These are phyloP conservation scores for Trametes maxima DNA, from an alignment of 768 basidiomycete genomes.

Conservation along the genomic window DNA sequence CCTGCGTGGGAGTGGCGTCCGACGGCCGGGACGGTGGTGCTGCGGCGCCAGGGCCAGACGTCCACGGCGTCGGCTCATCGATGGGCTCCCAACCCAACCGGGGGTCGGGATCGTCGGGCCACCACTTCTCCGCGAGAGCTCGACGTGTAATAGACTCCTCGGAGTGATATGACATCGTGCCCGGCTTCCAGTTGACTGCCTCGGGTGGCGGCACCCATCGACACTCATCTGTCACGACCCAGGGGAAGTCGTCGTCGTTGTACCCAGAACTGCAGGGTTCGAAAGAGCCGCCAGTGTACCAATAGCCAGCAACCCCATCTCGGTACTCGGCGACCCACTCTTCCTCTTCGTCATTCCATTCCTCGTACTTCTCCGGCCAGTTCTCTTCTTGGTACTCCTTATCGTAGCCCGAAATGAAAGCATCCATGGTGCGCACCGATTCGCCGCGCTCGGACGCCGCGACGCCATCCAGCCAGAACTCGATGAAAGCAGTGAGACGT, in stretches of 20 bases:
- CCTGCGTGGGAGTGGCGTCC: not conserved
- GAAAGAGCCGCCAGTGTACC: constrained; percentile 12
- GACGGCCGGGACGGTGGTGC: not conserved
- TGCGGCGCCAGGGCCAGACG: not conserved
- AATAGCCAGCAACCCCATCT: constrained; percentile 1
- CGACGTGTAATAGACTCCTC: not conserved
- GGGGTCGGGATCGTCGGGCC: constrained; percentile 4
- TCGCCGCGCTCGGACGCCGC: constrained; percentile 48
- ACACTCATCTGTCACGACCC: too few relatives aligned
- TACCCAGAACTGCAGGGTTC: constrained; percentile 7
- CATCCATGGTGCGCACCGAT: constrained; percentile 44
- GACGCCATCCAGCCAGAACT: constrained; percentile 55
- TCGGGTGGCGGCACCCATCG: too few relatives aligned
- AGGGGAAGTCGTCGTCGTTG: not conserved
- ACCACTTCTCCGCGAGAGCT: constrained; percentile 1
- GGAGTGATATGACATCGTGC: not conserved
- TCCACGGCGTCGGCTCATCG: constrained; percentile 1
- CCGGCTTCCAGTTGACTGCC: too few relatives aligned
- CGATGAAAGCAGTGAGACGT: constrained; percentile 43
- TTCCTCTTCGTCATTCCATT: constrained; percentile 2
- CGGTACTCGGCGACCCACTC: constrained; percentile 8
- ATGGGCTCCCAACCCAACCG: constrained; percentile 1
- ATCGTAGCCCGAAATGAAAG: constrained; percentile 48
- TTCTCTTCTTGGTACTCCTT: constrained; percentile 31
- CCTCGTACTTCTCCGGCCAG: constrained; percentile 1